These are phyloP conservation scores for Paraglomus brasilianum DNA, from an alignment of 192 early-diverging fungal species.

Conservation along the genomic window DNA sequence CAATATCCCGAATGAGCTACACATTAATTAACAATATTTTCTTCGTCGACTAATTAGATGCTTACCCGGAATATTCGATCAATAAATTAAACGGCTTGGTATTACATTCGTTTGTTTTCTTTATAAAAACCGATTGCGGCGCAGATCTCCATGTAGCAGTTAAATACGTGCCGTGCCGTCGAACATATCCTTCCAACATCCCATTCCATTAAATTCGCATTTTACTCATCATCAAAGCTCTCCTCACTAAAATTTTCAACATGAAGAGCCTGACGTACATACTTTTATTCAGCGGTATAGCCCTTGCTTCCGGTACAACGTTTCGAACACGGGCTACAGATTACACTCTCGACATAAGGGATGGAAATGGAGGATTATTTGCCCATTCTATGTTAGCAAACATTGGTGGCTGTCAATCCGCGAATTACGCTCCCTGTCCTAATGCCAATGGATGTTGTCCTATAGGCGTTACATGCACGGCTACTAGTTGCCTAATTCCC, in stretches of 20 bases:
- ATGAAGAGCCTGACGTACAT: conserved; percentile 34
- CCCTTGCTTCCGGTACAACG: conserved; percentile 36
- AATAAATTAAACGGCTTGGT: too few relatives aligned
- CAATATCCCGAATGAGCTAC: too few relatives aligned
- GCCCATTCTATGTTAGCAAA: neutral
- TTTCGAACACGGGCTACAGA: conserved; percentile 7
- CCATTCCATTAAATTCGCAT: too few relatives aligned
- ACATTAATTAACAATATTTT: too few relatives aligned
- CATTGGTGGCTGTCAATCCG: neutral
- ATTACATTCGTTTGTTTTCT: too few relatives aligned
- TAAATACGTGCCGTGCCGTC: too few relatives aligned
- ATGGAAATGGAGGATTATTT: conserved; percentile 19
- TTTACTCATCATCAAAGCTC: neutral
- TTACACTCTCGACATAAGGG: neutral
- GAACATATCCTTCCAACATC: too few relatives aligned
- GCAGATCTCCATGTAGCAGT: too few relatives aligned
- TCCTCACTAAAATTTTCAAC: neutral
- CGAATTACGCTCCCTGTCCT: neutral
- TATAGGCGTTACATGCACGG: too few relatives aligned
- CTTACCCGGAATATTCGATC: too few relatives aligned
- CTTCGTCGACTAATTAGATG: too few relatives aligned
- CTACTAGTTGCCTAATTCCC: neutral
- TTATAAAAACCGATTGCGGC: too few relatives aligned
- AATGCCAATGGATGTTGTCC: neutral
- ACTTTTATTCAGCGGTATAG: conserved; percentile 23